These are phyloP conservation scores for Microbotryum saponariae DNA, from an alignment of 1,284 basidiomycete species.

Conservation along the genomic window DNA sequence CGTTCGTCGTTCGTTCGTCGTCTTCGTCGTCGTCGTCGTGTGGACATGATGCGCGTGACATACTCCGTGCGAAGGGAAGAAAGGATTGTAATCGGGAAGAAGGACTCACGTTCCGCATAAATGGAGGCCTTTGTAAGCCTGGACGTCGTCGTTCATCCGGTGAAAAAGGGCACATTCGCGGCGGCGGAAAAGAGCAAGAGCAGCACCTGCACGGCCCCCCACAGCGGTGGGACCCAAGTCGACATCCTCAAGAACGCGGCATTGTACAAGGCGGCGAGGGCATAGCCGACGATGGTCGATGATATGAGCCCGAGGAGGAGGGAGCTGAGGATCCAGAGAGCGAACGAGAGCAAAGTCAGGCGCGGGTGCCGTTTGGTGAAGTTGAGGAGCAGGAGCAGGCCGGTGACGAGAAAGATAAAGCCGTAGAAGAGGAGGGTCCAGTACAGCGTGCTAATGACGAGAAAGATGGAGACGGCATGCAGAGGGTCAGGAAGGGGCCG, in stretches of 20 bases:
- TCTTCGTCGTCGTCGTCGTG: too few species aligned
- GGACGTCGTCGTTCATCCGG: too few species aligned
- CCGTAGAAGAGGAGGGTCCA: conserved; percentile 9
- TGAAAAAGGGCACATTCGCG: too few species aligned
- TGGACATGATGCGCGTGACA: too few species aligned
- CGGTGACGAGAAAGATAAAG: conserved; percentile 7
- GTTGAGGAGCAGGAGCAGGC: conserved; percentile 5
- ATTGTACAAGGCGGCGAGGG: conserved; percentile 28
- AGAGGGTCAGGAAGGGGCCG: too few species aligned
- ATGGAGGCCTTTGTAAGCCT: too few species aligned
- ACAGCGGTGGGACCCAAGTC: conserved; percentile 8
- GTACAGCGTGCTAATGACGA: not conserved
- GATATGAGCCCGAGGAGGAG: conserved; percentile 14
- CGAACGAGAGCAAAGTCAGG: conserved; percentile 14
- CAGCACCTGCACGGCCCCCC: conserved; percentile 10
- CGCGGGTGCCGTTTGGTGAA: conserved; percentile 15
- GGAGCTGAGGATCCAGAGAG: conserved; percentile 10
- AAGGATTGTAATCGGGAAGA: too few species aligned
- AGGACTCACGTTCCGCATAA: too few species aligned
- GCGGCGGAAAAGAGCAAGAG: conserved; percentile 6
- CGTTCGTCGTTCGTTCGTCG: not conserved
- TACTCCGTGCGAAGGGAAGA: too few species aligned
- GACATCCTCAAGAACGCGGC: conserved; percentile 23
- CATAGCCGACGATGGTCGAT: conserved; percentile 22
- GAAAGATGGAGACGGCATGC: too few species aligned